Evolutionary conservation across 306 rosid genomes (phyloP).

Genomic region (Cicer cuneatum): DNA sequence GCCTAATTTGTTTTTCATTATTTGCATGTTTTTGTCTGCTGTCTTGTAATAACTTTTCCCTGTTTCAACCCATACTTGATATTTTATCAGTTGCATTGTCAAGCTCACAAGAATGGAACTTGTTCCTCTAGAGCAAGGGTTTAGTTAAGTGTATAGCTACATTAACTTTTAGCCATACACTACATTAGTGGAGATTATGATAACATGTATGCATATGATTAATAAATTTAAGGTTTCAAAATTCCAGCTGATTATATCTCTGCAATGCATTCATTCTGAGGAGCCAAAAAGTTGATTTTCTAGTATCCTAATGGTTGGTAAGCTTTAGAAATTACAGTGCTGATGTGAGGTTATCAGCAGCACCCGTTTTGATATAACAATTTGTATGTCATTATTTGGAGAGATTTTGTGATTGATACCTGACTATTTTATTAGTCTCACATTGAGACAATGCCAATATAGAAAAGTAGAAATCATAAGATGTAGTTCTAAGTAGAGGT

Average conservation of each 20-base stretch:
- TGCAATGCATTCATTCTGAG: neutral
- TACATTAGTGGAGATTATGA: neutral
- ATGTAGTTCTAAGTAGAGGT: neutral
- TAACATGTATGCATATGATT: neutral
- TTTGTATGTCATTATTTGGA: neutral
- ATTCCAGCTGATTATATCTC: neutral
- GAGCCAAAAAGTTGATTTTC: neutral
- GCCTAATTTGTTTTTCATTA: neutral
- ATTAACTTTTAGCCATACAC: neutral
- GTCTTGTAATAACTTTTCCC: neutral
- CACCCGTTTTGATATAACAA: neutral
- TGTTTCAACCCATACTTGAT: neutral
- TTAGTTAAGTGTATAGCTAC: neutral
- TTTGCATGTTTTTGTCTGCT: neutral
- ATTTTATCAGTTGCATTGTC: neutral
- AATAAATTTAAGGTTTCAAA: neutral
- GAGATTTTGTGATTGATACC: slow-evolving; percentile 4
- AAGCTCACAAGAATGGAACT: neutral
- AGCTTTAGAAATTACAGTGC: neutral
- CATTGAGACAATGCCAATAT: neutral
- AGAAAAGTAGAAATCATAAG: neutral
- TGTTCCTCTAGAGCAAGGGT: neutral
- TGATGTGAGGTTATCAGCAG: slow-evolving; percentile 6
- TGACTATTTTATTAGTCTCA: neutral
- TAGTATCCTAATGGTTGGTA: slow-evolving; percentile 6